Percentiles rank a stretch among this genome's conserved stretches.
Conservation (phyloP, 441 rosid genomes). For the Brassica balearica region DNA sequence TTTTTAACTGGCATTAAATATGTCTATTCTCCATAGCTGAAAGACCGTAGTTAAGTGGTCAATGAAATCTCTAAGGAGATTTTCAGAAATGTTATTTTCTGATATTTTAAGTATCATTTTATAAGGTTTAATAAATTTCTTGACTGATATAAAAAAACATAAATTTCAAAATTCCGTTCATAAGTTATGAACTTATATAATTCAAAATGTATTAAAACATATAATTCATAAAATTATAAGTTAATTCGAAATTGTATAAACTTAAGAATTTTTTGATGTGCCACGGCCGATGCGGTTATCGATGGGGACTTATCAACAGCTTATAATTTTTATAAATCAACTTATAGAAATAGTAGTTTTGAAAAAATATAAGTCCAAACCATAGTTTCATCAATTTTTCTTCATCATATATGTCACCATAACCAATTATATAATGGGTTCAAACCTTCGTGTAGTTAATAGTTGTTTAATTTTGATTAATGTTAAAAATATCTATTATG, state of each 20-base stretch:
- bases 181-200: not conserved
- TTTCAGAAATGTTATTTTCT: not conserved
- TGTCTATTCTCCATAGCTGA: not conserved
- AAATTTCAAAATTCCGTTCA: not conserved
- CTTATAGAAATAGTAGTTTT: not conserved
- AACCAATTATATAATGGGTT: not conserved
- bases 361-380: not conserved
- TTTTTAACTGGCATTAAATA: too few species aligned
- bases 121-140: not conserved
- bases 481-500: not conserved
- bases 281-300: not conserved
- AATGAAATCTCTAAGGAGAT: not conserved
- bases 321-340: too few species aligned
- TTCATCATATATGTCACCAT: not conserved
- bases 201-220: not conserved
- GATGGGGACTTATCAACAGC: not conserved
- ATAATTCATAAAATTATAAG: not conserved
- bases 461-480: not conserved
- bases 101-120: not conserved
- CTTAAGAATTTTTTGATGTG: not conserved
- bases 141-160: not conserved
- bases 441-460: not conserved
- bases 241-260: not conserved
- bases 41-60: not conserved
- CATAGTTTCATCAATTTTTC: not conserved